Evolutionary conservation across 2,329 filamentous ascomycete species (phyloP).

Genomic region (Trichophyton benhamiae): DNA sequence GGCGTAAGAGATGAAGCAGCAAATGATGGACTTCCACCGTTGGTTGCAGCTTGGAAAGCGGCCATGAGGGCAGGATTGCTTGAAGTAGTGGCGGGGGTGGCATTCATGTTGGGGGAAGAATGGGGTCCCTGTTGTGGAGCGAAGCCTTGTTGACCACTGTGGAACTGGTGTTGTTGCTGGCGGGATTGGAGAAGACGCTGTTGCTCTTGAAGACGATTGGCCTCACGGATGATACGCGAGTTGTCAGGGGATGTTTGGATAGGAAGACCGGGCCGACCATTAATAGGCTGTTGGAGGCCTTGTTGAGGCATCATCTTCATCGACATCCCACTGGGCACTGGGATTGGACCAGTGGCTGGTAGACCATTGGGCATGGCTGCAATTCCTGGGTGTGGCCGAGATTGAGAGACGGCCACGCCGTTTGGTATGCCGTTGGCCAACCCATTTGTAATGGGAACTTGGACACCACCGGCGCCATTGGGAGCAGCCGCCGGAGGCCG

Average conservation of each 20-base stretch:
- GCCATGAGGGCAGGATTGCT: conserved; percentile 35
- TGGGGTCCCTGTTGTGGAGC: conserved; percentile 25
- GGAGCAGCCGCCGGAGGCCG: not conserved
- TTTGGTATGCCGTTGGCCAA: conserved; percentile 17
- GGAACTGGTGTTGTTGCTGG: conserved; percentile 32
- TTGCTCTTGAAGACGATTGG: conserved; percentile 36
- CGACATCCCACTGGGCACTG: conserved; percentile 42
- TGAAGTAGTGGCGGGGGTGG: conserved; percentile 27
- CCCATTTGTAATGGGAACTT: conserved; percentile 5
- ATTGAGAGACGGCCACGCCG: conserved; percentile 25
- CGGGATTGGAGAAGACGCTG: conserved; percentile 51
- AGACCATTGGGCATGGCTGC: conserved; percentile 30
- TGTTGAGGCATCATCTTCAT: conserved; percentile 45
- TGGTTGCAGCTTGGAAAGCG: conserved; percentile 30
- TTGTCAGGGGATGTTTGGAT: conserved; percentile 46
- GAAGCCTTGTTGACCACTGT: conserved; percentile 25
- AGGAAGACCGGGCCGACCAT: conserved; percentile 27
- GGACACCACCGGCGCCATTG: not conserved
- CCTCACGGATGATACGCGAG: conserved; percentile 37
- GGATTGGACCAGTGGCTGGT: conserved; percentile 38
- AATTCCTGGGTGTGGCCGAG: conserved; percentile 28
- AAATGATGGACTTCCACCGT: conserved; percentile 34
- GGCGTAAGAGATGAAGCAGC: conserved; percentile 26
- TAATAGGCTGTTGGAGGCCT: conserved; percentile 43
- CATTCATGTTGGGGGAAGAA: conserved; percentile 36